A percentile compares a stretch with the other conserved stretches of the same genome.
phyloP scores from a whole-genome alignment of 2,329 filamentous ascomycete genomes.

The Colletotrichum tabaci region DNA sequence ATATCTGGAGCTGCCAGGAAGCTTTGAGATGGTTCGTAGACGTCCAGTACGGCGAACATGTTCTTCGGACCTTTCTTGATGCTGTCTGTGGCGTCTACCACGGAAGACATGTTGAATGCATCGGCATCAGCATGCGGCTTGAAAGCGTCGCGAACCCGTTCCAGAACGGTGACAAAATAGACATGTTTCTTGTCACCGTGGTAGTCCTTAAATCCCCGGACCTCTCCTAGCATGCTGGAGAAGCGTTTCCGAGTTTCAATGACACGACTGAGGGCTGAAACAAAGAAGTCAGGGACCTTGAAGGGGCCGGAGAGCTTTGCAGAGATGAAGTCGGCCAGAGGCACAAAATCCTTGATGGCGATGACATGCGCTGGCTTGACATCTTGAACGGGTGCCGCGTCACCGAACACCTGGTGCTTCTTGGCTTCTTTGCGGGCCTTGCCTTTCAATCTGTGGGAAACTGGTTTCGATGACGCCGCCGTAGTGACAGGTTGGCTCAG shows the following conservation, averaged over 20 bases:
- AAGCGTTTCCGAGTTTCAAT: conserved; percentile 54
- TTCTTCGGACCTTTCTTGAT: conserved; percentile 43
- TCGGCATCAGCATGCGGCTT: conserved; percentile 44
- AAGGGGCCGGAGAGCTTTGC: not conserved
- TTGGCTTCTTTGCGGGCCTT: conserved; percentile 45
- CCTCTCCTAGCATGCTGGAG: conserved; percentile 41
- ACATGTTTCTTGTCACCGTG: conserved; percentile 49
- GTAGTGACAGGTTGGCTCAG: not conserved
- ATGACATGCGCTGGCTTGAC: conserved; percentile 51
- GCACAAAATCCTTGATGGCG: conserved; percentile 55
- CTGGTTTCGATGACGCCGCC: conserved; percentile 1
- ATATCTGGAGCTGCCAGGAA: conserved; percentile 53
- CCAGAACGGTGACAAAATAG: conserved; percentile 54
- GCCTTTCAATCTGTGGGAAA: conserved; percentile 45
- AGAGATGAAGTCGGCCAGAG: conserved; percentile 55
- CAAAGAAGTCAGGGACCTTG: conserved; percentile 50
- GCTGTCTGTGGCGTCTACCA: not conserved
- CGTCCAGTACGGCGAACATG: conserved; percentile 52
- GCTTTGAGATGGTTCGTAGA: conserved; percentile 56
- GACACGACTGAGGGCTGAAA: conserved; percentile 52
- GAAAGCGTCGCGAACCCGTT: conserved; percentile 53
- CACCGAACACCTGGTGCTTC: not conserved
- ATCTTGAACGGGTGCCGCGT: not conserved
- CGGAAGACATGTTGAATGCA: not conserved
- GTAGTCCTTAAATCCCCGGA: conserved; percentile 38